Base-by-base conservation (phyloP, 495 filamentous ascomycete genomes). In the Ramalina peruviana region DNA sequence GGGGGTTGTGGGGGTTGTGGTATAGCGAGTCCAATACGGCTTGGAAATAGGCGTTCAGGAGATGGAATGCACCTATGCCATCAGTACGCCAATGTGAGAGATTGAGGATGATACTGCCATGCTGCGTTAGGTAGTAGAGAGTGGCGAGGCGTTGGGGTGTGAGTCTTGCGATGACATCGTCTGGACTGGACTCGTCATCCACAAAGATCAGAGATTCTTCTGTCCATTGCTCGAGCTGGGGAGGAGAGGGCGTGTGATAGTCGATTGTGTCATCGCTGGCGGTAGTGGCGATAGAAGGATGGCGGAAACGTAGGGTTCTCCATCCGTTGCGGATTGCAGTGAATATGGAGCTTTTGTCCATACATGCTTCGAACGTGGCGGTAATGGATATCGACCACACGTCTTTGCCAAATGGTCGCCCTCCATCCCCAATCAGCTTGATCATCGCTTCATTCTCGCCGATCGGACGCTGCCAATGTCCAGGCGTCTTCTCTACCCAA, bases 41-140 rank as follows among this genome's bases (percentile, higher is more conserved):
- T 10, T 44, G 43, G 40, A 56, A 52, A 43, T 54, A 54, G 27
- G 54, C 47, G 40, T 60, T 52, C 6, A 64, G 51, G 17, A 67
- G 62, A 1, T 59, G 59, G 3, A 66, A 45, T 2, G 50, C 56
- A 30, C 63, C 62, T 19, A 54, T 27, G 13, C 62, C 63, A 36
- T 67, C 65, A 16, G 54, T 65, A 12, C 59, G 62, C 62, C 65
- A 66, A 49, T 66, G 65, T 21, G 63, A 52, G 9, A 45, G 46
- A 41, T 66, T 58, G 13, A 59, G 21, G 7, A 66, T 20, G 13
- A 67, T 38, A 26, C 60, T 20, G 37, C 20, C 23, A 15, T 40
- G 38, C n/a, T 58, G 33, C 16, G 51, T 47, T 11, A 67, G 17
- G 50, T 59, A 67, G 38, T 59, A 51, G 10, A 53, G 42, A 5